Conservation (phyloP, 805 yeast genomes). For the Kodamaea leandrae region DNA sequence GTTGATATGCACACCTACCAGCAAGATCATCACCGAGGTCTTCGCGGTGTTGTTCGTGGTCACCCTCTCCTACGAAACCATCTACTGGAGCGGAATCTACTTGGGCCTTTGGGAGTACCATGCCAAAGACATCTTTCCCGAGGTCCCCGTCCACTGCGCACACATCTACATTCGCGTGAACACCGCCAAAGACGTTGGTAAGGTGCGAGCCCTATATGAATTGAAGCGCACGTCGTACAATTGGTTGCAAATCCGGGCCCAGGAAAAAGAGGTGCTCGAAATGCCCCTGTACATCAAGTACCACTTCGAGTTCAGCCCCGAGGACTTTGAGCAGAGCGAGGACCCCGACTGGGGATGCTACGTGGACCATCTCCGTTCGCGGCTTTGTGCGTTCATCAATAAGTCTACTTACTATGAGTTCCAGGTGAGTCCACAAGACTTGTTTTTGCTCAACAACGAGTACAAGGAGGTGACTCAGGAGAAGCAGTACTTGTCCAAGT, state of each 20-base stretch:
- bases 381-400: constrained; percentile 53
- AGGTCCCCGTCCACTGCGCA: constrained; percentile 76
- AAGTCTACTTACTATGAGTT: constrained; percentile 31
- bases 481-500: constrained; percentile 33
- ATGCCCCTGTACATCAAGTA: constrained; percentile 42
- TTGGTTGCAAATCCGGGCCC: constrained; percentile 21
- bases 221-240: constrained; percentile 16
- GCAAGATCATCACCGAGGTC: constrained; percentile 29
- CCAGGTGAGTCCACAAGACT: constrained; percentile 15
- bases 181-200: constrained; percentile 21
- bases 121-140: constrained; percentile 62
- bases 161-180: constrained; percentile 60
- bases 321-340: constrained; percentile 60
- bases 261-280: constrained; percentile 18
- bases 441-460: constrained; percentile 30
- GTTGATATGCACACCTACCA: constrained; percentile 24
- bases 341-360: constrained; percentile 70
- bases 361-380: constrained; percentile 57
- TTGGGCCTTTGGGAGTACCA: constrained; percentile 47
- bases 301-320: constrained; percentile 79
- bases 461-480: constrained; percentile 23
- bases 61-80: constrained; percentile 34
- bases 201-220: constrained; percentile 28
- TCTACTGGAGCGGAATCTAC: constrained; percentile 44
- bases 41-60: constrained; percentile 22